A percentile compares a stretch with the other conserved stretches of the same genome.
These are phyloP conservation scores for Schizophyllum amplum DNA, from an alignment of 1,284 basidiomycete species.

Conservation along the genomic window DNA sequence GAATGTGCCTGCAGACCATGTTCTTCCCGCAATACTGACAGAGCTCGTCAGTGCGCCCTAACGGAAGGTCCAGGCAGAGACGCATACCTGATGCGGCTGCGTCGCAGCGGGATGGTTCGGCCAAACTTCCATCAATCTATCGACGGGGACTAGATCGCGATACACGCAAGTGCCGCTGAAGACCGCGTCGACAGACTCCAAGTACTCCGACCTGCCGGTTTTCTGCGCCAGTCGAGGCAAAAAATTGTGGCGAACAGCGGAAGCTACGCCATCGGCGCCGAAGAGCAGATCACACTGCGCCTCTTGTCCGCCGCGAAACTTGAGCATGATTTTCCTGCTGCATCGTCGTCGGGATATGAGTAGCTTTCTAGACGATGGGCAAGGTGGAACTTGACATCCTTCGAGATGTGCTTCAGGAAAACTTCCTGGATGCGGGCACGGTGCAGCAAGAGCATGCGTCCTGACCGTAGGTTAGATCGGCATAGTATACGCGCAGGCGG, in stretches of 20 bases:
- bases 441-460: conserved; percentile 23
- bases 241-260: conserved; percentile 15
- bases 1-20: not conserved
- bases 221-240: conserved; percentile 7
- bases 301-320: conserved; percentile 25
- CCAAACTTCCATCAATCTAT: conserved; percentile 3
- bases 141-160: conserved; percentile 1
- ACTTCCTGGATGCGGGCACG: conserved; percentile 25
- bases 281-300: conserved; percentile 25
- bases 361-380: conserved; percentile 23
- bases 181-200: conserved; percentile 1
- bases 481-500: too few species aligned
- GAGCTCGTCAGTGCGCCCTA: not conserved
- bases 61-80: not conserved
- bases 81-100: not conserved
- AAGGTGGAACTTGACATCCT: conserved; percentile 21
- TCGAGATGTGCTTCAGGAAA: conserved; percentile 19
- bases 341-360: conserved; percentile 2
- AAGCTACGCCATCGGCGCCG: conserved; percentile 25
- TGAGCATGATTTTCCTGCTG: conserved; percentile 8
- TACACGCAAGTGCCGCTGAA: conserved; percentile 1
- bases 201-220: not conserved
- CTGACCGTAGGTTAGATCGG: not conserved
- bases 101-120: conserved; percentile 4
- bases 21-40: not conserved